Evolutionary conservation across 192 early-diverging fungal genomes (phyloP).

Genomic region (Jimgerdemannia lactiflua): DNA sequence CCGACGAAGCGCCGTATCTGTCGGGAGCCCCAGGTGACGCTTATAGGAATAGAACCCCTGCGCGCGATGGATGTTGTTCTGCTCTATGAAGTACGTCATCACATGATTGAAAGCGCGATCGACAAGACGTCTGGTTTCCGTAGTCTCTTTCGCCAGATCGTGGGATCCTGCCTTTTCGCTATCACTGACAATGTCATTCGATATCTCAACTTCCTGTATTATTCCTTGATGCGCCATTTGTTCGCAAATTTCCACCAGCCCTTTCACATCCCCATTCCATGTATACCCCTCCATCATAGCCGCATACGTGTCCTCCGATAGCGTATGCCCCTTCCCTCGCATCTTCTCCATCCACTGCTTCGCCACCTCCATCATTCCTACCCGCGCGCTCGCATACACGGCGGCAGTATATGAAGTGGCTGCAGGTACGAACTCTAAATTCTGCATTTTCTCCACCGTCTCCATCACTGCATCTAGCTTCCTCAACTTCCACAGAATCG

Average conservation of each 20-base stretch:
- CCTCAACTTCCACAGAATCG: neutral
- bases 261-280: constrained; percentile 1
- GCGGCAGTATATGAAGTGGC: neutral
- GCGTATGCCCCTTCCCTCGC: neutral
- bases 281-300: constrained; percentile 5
- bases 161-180: neutral
- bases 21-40: neutral
- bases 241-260: constrained; percentile 6
- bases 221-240: neutral
- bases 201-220: neutral
- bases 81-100: neutral
- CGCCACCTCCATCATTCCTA: neutral
- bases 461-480: neutral
- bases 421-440: neutral
- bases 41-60: neutral
- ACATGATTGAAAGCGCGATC: neutral
- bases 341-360: constrained; percentile 2
- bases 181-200: neutral
- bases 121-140: neutral
- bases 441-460: neutral
- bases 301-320: neutral
- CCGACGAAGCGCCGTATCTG: neutral
- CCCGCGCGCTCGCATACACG: neutral
- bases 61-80: neutral
- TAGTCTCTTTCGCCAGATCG: neutral